Base-by-base conservation (phyloP, 2,329 filamentous ascomycete genomes). In the Exophiala xenobiotica region DNA sequence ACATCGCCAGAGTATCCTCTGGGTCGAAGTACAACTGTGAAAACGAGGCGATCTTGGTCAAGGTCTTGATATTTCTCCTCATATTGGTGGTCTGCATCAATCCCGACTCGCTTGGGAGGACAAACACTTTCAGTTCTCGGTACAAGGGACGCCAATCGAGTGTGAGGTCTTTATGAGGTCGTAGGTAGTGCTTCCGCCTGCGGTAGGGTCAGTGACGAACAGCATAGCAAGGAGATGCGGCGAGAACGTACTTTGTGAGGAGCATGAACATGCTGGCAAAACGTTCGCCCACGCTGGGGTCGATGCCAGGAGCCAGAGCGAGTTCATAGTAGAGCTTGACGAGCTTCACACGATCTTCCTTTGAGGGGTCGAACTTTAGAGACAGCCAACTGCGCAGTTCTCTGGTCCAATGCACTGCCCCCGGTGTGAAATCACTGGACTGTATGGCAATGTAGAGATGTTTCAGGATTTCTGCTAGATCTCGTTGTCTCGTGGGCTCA, bases 181-280 rank as follows among this genome's bases (percentile, higher is more conserved):
- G 90, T 26, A 99, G 80, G 69, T 97, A 97, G 72, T 97, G 92
- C 68, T 95, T 96, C 67, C 92, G 91, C 73, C 90, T 93, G 60
- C 20, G 49, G 57, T 42, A 56, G 50, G 57, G 68, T 68, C 56
- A 68, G 64, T 53, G 39, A 27, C 2, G 45, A 37, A 31, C 20
- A 23, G 46, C 22, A 12, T 24, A 22, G 33, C 19, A 24, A 35
- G 16, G 11, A n/a, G n/a, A n/a, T n/a, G n/a, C n/a, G n/a, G n/a
- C n/a, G n/a, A n/a, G n/a, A 8, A 74, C 85, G 70, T 74, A 93
- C 90, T 93, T 95, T n/a, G 91, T 95, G 62, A 99, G 74, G 8
- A 89, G 85, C 70, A 96, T 87, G 65, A 97, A 92, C 91, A 97
- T 97, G 76, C 89, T 93, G 39, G 92, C 82, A 68, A 99, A 99